Evolutionary conservation across 106 monocot genomes (phyloP), one percentile per base, ranked within the genome.

Genomic region (Dendrobium catenatum): DNA sequence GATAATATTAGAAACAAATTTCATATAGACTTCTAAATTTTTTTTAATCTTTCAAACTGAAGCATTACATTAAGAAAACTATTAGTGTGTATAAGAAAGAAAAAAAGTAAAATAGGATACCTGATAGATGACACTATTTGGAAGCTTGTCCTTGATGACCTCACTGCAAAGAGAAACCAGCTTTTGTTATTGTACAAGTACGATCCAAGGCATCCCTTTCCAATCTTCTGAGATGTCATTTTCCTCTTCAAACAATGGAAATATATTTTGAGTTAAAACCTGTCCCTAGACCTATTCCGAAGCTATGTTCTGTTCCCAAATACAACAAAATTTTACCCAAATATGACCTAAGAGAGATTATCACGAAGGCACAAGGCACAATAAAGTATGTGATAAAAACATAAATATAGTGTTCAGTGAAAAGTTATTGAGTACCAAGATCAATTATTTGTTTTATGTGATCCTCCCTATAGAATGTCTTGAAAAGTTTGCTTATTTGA

Each of bases 121-220:
- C 97, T 99, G 98, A 85, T 92, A 87, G 51, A 99, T 91, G 72
- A 95, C 95, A 76, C 88, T 82, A 84, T 70, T 76, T 68, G 98
- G 98, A 19, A 99, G 91, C 84, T 81, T 88, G 24, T 87, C 87
- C 81, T 93, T 83, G 82, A 99, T 87, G n/a, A 93, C 95, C 76
- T 89, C 90, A 82, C 97, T 97, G 84, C 81, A 90, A 80, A 54
- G 18, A 6, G 20, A 33, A 31, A 44, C 44, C 18, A 74, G n/a
- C n/a, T 74, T 42, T n/a, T 20, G 81, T 37, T 16, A 61, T 55
- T 51, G 27, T 64, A 19, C 26, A 66, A 73, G 86, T 72, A 75
- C 9, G 26, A 58, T 24, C 5, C 13, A 76, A 47, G 16, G 68
- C 46, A 68, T 24, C 29, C 9, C 16, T 72, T 72, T 72, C 72